Evolutionary conservation across 768 basidiomycete genomes (phyloP).

Genomic region (Leccinum rimulosum): DNA sequence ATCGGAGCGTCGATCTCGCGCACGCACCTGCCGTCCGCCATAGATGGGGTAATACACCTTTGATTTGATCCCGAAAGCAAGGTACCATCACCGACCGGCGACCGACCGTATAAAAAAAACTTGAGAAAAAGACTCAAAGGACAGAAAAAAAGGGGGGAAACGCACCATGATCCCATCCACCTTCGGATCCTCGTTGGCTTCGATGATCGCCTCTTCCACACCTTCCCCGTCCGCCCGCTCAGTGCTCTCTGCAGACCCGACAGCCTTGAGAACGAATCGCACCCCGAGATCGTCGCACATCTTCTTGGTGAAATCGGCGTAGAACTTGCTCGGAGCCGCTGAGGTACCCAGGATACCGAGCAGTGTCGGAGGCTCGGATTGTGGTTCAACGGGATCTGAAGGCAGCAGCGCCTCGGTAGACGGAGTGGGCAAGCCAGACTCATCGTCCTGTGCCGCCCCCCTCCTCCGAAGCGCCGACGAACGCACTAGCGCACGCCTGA

Average conservation of each 20-base stretch:
- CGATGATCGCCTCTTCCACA: constrained; percentile 93
- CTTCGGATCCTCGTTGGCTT: constrained; percentile 83
- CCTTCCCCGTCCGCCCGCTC: constrained; percentile 71
- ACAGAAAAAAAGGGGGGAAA: neutral
- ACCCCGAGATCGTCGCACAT: constrained; percentile 90
- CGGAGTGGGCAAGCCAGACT: neutral
- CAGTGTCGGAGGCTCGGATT: constrained; percentile 57
- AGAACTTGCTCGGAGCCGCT: constrained; percentile 73
- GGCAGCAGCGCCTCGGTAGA: neutral
- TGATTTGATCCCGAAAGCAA: neutral
- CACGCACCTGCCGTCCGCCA: constrained; percentile 78
- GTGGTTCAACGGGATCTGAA: neutral
- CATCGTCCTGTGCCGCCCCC: neutral
- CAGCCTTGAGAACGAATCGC: constrained; percentile 74
- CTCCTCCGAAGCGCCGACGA: neutral
- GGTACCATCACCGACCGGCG: neutral
- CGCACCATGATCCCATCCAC: constrained; percentile 95
- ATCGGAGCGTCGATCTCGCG: neutral
- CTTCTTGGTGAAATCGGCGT: constrained; percentile 88
- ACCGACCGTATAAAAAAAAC: neutral
- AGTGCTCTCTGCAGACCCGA: constrained; percentile 44
- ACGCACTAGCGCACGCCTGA: constrained; percentile 26
- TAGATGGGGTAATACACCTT: constrained; percentile 98
- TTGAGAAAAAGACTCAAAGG: neutral
- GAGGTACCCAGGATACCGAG: constrained; percentile 91